These are phyloP conservation scores for Saxophila tyrrhenica DNA, from an alignment of 495 filamentous ascomycete genomes.

Conservation along the genomic window DNA sequence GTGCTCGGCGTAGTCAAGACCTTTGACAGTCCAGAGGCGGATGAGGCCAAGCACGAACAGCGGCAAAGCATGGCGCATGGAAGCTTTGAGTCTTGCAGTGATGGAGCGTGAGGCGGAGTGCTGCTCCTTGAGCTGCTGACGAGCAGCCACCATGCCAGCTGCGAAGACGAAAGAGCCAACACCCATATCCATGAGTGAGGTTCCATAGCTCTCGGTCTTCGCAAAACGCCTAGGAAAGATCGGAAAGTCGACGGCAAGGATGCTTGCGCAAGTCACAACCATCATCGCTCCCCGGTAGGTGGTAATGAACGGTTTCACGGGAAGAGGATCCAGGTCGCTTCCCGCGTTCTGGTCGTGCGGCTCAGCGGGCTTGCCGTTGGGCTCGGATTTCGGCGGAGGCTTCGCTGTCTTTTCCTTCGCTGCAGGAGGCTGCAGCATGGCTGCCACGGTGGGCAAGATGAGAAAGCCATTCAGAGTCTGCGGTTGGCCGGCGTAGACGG, in stretches of 20 bases:
- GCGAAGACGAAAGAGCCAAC: constrained; percentile 98
- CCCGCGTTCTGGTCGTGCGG: neutral
- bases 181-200: constrained; percentile 94
- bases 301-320: constrained; percentile 82
- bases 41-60: constrained; percentile 70
- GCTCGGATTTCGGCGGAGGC: constrained; percentile 8
- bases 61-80: constrained; percentile 71
- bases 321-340: constrained; percentile 41
- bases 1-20: constrained; percentile 91
- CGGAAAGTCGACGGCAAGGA: constrained; percentile 93
- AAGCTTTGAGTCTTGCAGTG: constrained; percentile 24
- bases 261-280: constrained; percentile 81
- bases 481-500: constrained; percentile 68
- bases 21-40: constrained; percentile 80
- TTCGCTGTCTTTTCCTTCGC: constrained; percentile 4
- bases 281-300: constrained; percentile 86
- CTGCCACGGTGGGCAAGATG: constrained; percentile 52
- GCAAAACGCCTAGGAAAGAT: constrained; percentile 90
- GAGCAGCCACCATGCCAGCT: constrained; percentile 79
- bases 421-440: constrained; percentile 23
- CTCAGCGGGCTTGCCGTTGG: constrained; percentile 4
- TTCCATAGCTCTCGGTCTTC: constrained; percentile 97
- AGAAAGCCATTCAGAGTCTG: constrained; percentile 67
- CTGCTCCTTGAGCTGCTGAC: constrained; percentile 67
- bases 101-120: constrained; percentile 2